A percentile compares a stretch with the other conserved stretches of the same genome.
Evolutionary conservation across 2,329 filamentous ascomycete genomes (phyloP).

Genomic region (Neobulgaria alba): DNA sequence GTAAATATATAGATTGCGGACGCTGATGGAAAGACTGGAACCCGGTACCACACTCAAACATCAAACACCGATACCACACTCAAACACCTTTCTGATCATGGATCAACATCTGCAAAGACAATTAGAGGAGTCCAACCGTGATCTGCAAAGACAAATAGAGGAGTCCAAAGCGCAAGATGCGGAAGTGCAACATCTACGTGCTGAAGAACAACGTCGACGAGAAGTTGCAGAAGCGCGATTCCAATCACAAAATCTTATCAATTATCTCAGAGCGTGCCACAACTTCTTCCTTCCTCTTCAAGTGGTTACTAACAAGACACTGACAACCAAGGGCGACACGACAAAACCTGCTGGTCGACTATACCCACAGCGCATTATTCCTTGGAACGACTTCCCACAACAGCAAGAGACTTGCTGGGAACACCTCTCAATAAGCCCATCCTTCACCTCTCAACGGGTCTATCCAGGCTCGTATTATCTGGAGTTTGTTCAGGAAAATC

Average conservation of each 20-base stretch:
- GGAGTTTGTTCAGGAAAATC: neutral
- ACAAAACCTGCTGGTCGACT: conserved; percentile 29
- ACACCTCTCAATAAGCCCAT: conserved; percentile 12
- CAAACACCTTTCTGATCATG: no score
- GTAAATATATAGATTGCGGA: no score
- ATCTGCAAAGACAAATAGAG: no score
- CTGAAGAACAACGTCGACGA: neutral
- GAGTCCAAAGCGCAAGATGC: no score
- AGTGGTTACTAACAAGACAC: conserved; percentile 27
- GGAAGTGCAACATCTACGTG: neutral
- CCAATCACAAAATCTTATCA: neutral
- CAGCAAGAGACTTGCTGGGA: conserved; percentile 29
- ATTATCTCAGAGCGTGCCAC: conserved; percentile 31
- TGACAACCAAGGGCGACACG: conserved; percentile 29
- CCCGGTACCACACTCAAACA: no score
- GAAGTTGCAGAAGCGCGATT: neutral
- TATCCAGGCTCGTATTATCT: neutral
- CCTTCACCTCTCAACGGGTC: conserved; percentile 1
- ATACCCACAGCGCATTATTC: conserved; percentile 31
- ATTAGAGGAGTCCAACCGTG: no score
- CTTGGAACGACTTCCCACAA: conserved; percentile 29
- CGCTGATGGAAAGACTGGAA: no score
- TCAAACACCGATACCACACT: no score
- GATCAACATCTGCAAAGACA: no score
- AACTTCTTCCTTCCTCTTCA: conserved; percentile 21